Conservation (phyloP, 345 rosid species). For the Lepidium sativum region DNA sequence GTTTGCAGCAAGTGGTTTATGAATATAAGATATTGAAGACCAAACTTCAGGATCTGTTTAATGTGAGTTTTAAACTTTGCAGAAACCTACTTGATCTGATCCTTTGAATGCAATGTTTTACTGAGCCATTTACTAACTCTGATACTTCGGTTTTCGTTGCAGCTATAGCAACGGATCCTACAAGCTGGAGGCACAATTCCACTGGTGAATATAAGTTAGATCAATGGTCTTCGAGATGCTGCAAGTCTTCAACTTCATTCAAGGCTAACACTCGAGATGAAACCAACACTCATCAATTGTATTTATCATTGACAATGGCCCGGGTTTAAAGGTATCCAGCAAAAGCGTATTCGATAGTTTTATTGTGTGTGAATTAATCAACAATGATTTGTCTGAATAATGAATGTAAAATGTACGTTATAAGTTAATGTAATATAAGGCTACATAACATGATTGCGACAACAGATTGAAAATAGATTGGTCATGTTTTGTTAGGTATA, state of each 20-base stretch:
- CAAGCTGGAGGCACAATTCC: constrained; percentile 70
- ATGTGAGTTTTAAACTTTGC: constrained; percentile 37
- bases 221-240: constrained; percentile 1
- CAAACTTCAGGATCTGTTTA: constrained; percentile 58
- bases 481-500: constrained; percentile 22
- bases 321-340: background rate
- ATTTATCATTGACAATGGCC: background rate
- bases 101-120: background rate
- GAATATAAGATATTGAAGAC: constrained; percentile 47
- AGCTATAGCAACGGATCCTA: constrained; percentile 65
- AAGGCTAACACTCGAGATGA: background rate
- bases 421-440: background rate
- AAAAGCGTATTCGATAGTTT: background rate
- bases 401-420: background rate
- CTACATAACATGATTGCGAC: constrained; percentile 16
- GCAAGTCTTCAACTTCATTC: background rate
- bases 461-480: constrained; percentile 8
- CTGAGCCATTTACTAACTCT: background rate
- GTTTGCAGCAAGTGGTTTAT: constrained; percentile 60
- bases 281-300: background rate
- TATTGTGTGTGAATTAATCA: constrained; percentile 6
- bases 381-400: background rate
- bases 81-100: too few relatives aligned
- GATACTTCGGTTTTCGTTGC: constrained; percentile 3
- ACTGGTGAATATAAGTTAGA: constrained; percentile 25